These are phyloP conservation scores for Colletotrichum brevisporum DNA, from an alignment of 2,329 filamentous ascomycete species.

Conservation along the genomic window DNA sequence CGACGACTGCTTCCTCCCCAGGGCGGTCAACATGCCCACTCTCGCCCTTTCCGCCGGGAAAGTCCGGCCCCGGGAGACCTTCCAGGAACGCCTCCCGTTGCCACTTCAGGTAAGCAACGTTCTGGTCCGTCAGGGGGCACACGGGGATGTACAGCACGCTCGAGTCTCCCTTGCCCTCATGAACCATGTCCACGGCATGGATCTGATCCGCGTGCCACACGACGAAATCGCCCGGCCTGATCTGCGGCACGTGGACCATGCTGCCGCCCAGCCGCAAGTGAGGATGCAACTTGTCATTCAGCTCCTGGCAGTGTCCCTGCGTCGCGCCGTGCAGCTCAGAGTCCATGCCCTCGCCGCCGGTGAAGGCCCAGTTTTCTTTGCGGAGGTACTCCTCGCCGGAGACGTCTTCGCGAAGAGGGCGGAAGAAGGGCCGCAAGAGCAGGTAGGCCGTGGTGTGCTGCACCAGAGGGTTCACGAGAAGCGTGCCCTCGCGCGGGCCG, in stretches of 20 bases:
- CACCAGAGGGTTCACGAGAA: slow-evolving; percentile 85
- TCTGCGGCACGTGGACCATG: slow-evolving; percentile 80
- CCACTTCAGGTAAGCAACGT: slow-evolving; percentile 77
- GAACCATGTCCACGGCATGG: slow-evolving; percentile 86
- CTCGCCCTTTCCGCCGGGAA: slow-evolving; percentile 80
- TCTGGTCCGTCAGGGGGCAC: slow-evolving; percentile 83
- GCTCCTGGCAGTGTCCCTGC: slow-evolving; percentile 79
- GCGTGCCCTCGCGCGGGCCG: slow-evolving; percentile 81
- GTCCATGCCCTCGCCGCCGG: slow-evolving; percentile 60
- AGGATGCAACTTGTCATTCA: slow-evolving; percentile 75
- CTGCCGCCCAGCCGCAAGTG: slow-evolving; percentile 76
- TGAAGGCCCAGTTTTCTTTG: slow-evolving; percentile 72
- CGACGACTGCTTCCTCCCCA: slow-evolving; percentile 53
- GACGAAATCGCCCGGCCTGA: slow-evolving; percentile 82
- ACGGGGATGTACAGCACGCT: slow-evolving; percentile 92
- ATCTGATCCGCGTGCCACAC: slow-evolving; percentile 88
- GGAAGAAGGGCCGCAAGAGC: slow-evolving; percentile 88
- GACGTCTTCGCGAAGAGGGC: slow-evolving; percentile 49
- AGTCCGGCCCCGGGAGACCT: slow-evolving; percentile 79
- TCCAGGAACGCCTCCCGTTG: slow-evolving; percentile 80
- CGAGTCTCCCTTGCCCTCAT: slow-evolving; percentile 79
- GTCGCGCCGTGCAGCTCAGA: slow-evolving; percentile 77
- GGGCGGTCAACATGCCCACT: slow-evolving; percentile 64
- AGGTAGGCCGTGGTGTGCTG: slow-evolving; percentile 83
- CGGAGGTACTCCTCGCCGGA: slow-evolving; percentile 58